phyloP scores from a whole-genome alignment of 306 rosid genomes.

The Quercus engelmannii region DNA sequence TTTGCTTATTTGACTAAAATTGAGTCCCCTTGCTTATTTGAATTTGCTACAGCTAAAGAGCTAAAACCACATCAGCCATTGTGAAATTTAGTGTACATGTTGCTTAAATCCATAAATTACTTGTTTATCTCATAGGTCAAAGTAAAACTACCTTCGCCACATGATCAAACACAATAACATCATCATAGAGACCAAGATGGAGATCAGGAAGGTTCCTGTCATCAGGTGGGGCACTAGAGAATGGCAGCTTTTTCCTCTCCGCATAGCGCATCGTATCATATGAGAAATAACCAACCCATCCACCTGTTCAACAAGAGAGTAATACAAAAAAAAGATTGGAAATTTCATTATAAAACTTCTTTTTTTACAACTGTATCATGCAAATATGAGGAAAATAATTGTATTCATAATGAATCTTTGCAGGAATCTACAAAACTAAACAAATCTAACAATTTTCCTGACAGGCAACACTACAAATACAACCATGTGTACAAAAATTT shows the following conservation, averaged over 20 bases:
- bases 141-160: conserved; percentile 74
- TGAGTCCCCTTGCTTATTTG: neutral
- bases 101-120: conserved; percentile 1
- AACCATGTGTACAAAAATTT: too few relatives aligned
- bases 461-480: too few relatives aligned
- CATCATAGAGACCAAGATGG: conserved; percentile 91
- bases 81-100: too few relatives aligned
- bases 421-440: too few relatives aligned
- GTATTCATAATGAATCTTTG: neutral
- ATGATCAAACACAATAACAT: conserved; percentile 91
- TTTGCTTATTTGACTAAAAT: neutral
- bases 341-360: conserved; percentile 5
- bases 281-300: conserved; percentile 97
- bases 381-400: too few relatives aligned
- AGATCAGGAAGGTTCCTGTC: conserved; percentile 92
- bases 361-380: neutral
- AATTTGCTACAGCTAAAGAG: neutral
- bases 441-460: too few relatives aligned
- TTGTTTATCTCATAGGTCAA: neutral
- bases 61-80: neutral
- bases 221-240: conserved; percentile 74
- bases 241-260: conserved; percentile 93
- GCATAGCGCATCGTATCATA: conserved; percentile 94
- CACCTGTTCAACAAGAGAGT: conserved; percentile 51
- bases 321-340: conserved; percentile 6